Percentiles rank a stretch among this genome's conserved stretches.
phyloP scores from a whole-genome alignment of 441 rosid genomes.

The Theobroma grandiflorum region DNA sequence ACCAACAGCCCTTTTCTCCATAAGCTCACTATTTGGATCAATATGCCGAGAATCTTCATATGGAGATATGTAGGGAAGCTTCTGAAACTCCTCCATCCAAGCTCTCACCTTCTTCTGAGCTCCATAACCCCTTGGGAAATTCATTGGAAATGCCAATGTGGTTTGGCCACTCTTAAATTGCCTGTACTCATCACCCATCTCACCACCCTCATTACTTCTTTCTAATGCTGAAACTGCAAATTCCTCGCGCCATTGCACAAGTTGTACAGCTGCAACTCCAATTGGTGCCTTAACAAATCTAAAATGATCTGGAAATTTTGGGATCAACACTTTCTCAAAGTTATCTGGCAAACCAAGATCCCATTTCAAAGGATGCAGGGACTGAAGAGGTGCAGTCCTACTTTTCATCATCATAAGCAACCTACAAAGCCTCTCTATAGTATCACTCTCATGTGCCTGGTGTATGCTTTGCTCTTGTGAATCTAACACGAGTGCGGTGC shows the following conservation, averaged over 20 bases:
- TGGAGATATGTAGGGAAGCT: conserved; percentile 92
- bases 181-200: conserved; percentile 60
- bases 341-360: conserved; percentile 90
- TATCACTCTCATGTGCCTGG: conserved; percentile 63
- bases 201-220: conserved; percentile 58
- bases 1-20: conserved; percentile 97
- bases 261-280: conserved; percentile 64
- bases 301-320: conserved; percentile 70
- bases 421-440: conserved; percentile 82
- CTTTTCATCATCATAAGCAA: conserved; percentile 91
- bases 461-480: conserved; percentile 82
- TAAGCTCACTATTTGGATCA: conserved; percentile 83
- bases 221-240: conserved; percentile 77
- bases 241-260: conserved; percentile 70
- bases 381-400: conserved; percentile 66
- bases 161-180: conserved; percentile 81
- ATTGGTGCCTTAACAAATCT: conserved; percentile 60
- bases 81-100: conserved; percentile 99
- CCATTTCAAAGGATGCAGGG: conserved; percentile 82
- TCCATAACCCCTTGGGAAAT: conserved; percentile 91
- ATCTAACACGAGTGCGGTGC: conserved; percentile 78
- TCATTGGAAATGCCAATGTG: conserved; percentile 78
- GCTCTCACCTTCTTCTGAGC: conserved; percentile 86
- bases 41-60: conserved; percentile 80
- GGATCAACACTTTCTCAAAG: conserved; percentile 69